phyloP scores from a whole-genome alignment of 345 rosid genomes.

The Heritiera fomes region DNA sequence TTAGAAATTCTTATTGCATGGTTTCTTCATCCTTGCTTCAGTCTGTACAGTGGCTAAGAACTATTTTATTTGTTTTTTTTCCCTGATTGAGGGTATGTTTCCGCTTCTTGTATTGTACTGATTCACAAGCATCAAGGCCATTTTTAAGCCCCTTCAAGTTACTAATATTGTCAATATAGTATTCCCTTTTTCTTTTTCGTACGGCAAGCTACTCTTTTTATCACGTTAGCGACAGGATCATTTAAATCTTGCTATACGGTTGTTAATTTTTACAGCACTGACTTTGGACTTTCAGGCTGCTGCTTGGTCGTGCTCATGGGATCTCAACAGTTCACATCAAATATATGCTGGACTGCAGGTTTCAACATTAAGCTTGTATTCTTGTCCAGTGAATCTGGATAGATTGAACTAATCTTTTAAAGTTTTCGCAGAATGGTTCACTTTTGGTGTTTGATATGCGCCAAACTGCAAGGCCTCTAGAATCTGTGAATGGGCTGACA shows the following conservation, averaged over 20 bases:
- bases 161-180: neutral
- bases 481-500: conserved; percentile 57
- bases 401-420: neutral
- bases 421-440: conserved; percentile 57
- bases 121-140: too few relatives aligned
- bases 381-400: conserved; percentile 7
- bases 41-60: too few relatives aligned
- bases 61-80: too few relatives aligned
- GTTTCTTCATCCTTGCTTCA: neutral
- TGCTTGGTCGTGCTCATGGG: conserved; percentile 99
- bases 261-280: conserved; percentile 7
- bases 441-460: conserved; percentile 81
- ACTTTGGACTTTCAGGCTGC: conserved; percentile 49
- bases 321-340: conserved; percentile 54
- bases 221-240: neutral
- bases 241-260: neutral
- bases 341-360: conserved; percentile 92
- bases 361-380: conserved; percentile 21
- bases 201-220: neutral
- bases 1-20: neutral
- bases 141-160: too few relatives aligned
- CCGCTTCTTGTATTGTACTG: neutral
- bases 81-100: neutral
- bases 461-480: conserved; percentile 61
- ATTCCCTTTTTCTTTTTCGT: neutral